Percentiles rank a stretch among this genome's conserved stretches.
These are phyloP conservation scores for Limnanthes douglasii DNA, from an alignment of 345 rosid species.

Conservation along the genomic window DNA sequence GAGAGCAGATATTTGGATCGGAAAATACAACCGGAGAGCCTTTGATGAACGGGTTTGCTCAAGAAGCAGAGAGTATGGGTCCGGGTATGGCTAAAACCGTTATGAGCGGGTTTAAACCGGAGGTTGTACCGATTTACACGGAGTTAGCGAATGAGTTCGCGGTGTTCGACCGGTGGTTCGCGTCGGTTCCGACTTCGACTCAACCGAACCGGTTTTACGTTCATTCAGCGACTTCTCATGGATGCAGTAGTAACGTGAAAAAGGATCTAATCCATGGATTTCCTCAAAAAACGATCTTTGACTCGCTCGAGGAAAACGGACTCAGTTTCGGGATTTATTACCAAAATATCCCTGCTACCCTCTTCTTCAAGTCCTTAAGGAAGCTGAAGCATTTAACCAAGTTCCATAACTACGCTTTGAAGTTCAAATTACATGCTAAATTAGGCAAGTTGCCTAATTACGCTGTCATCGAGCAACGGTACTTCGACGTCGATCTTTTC, in stretches of 20 bases:
- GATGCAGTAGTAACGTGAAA: slow-evolving; percentile 68
- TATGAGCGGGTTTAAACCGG: slow-evolving; percentile 83
- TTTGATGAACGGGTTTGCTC: slow-evolving; percentile 88
- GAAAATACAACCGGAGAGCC: slow-evolving; percentile 26
- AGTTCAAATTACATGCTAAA: slow-evolving; percentile 56
- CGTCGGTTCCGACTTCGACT: slow-evolving; percentile 94
- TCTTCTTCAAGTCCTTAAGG: slow-evolving; percentile 63
- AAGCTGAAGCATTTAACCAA: slow-evolving; percentile 48
- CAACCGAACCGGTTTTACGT: slow-evolving; percentile 97
- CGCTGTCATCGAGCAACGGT: slow-evolving; percentile 80
- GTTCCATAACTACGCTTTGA: slow-evolving; percentile 51
- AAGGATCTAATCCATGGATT: slow-evolving; percentile 81
- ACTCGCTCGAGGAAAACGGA: slow-evolving; percentile 71
- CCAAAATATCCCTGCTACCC: slow-evolving; percentile 92
- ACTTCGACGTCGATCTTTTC: slow-evolving; percentile 40
- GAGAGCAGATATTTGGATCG: slow-evolving; percentile 94
- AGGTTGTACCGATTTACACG: slow-evolving; percentile 52
- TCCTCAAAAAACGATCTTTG: slow-evolving; percentile 89
- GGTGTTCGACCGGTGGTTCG: slow-evolving; percentile 94
- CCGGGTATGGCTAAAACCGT: slow-evolving; percentile 47
- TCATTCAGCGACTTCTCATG: slow-evolving; percentile 97
- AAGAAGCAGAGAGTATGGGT: slow-evolving; percentile 64
- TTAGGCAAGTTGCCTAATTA: slow-evolving; percentile 71
- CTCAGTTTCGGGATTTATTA: slow-evolving; percentile 81
- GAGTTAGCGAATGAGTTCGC: slow-evolving; percentile 79